Evolutionary conservation across 2,329 filamentous ascomycete genomes (phyloP).

Genomic region (Hypoxylon sp.): DNA sequence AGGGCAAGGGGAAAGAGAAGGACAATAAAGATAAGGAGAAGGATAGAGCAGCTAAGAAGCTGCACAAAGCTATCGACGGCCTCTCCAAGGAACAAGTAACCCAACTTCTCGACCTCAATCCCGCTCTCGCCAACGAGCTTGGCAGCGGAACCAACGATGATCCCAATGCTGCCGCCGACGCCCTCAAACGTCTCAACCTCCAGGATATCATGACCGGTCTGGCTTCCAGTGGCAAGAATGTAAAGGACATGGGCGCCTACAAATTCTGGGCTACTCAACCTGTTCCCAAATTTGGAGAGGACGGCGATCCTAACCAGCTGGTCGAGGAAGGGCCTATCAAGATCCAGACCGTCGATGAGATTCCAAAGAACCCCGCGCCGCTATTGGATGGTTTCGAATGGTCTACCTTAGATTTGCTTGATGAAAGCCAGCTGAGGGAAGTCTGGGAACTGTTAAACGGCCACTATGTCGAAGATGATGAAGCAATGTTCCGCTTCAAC

Average conservation of each 20-base stretch:
- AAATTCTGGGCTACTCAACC: constrained; percentile 99
- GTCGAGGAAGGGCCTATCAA: constrained; percentile 86
- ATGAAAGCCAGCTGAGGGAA: constrained; percentile 84
- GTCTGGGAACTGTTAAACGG: constrained; percentile 91
- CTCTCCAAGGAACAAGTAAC: constrained; percentile 70
- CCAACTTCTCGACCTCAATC: constrained; percentile 79
- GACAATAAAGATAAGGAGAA: constrained; percentile 62
- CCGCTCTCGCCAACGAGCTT: constrained; percentile 75
- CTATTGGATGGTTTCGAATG: constrained; percentile 91
- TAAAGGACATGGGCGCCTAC: constrained; percentile 96
- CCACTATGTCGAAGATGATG: constrained; percentile 97
- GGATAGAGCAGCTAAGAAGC: constrained; percentile 66
- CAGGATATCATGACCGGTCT: constrained; percentile 81
- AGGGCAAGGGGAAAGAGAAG: constrained; percentile 60
- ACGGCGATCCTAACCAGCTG: constrained; percentile 62
- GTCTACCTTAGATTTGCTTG: constrained; percentile 88
- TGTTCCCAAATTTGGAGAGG: constrained; percentile 83
- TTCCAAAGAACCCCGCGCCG: constrained; percentile 80
- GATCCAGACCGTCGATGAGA: constrained; percentile 80
- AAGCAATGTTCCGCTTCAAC: constrained; percentile 97
- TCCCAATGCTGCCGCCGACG: constrained; percentile 58
- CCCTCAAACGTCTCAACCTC: constrained; percentile 73
- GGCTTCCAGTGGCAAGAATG: constrained; percentile 85
- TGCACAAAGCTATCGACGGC: constrained; percentile 63
- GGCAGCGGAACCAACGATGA: constrained; percentile 54